Base-by-base conservation (phyloP, 2,329 filamentous ascomycete genomes). In the Cladophialophora exuberans region DNA sequence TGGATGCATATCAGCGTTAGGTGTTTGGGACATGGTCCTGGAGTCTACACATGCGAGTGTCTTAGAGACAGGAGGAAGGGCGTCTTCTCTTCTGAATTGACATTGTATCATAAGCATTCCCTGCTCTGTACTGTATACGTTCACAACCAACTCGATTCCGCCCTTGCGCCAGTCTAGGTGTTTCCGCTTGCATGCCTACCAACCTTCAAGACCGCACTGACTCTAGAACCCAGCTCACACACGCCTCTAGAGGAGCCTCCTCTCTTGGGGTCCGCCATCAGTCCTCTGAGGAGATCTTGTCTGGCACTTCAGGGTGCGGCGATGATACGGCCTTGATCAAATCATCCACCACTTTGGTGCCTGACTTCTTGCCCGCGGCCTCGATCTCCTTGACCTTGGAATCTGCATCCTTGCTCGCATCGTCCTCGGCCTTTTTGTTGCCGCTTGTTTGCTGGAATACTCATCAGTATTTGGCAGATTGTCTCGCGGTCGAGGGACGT, bases 241-340 rank as follows among this genome's bases (percentile, higher is more conserved):
- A 10, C 15, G 17, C 17, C 7, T 15, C 18, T 23, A 25, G 39
- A 20, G 17, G 31, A 36, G 33, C 46, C 17, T 7, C 11, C 4
- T 7, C 33, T 30, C 46, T 26, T n/a, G n/a, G 11, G 17, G 18
- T 26, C 23, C 28, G 5, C 28, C 17, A 28, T 31, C 55, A 64
- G 22, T 60, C 57, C 51, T 63, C 59, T 44, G 47, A 59, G 17
- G 57, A 57, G 35, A 65, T 52, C 55, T 63, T 65, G 22, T 79
- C 76, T 26, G 83, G 83, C 30, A 83, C 80, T 61, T 88, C 81
- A 11, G 92, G 88, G 73, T 90, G 86, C 61, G 93, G 87, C 61
- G 93, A 86, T 64, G 90, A 87, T 31, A 97, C 90, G n/a, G 89
- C 90, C 62, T 83, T 82, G 64, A 97, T 82, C 63, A 99, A 78